These are phyloP conservation scores for Draba incana DNA, from an alignment of 345 rosid genomes.

Conservation along the genomic window DNA sequence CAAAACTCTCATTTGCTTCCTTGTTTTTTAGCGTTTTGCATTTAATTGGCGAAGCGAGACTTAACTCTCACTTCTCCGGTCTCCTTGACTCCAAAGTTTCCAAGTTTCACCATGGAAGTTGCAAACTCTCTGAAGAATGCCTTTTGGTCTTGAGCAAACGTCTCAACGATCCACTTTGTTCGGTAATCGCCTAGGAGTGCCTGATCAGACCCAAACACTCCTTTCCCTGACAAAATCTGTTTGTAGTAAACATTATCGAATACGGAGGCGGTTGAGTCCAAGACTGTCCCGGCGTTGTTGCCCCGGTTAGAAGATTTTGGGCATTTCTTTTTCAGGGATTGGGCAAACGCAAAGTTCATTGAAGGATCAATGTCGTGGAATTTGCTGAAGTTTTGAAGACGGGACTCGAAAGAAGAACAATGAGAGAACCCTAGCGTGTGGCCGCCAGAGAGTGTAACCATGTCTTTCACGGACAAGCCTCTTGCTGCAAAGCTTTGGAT, in stretches of 20 bases:
- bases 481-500: conserved; percentile 68
- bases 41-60: conserved; percentile 55
- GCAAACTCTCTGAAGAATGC: conserved; percentile 73
- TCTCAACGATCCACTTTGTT: conserved; percentile 66
- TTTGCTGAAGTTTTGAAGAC: conserved; percentile 65
- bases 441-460: conserved; percentile 84
- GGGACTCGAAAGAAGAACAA: conserved; percentile 72
- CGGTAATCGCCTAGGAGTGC: conserved; percentile 51
- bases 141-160: conserved; percentile 57
- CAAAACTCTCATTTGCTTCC: conserved; percentile 26
- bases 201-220: conserved; percentile 75
- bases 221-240: conserved; percentile 55
- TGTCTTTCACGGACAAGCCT: conserved; percentile 71
- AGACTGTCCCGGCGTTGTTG: conserved; percentile 61
- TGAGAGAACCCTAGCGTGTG: conserved; percentile 83
- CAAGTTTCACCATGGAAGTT: conserved; percentile 70
- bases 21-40: not conserved
- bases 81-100: conserved; percentile 65
- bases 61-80: conserved; percentile 68
- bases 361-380: conserved; percentile 64
- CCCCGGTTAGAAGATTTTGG: conserved; percentile 49
- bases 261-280: conserved; percentile 63
- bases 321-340: conserved; percentile 52
- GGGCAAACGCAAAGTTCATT: conserved; percentile 54
- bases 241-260: conserved; percentile 75